Evolutionary conservation across 495 filamentous ascomycete genomes (phyloP).

Genomic region (Podospora pseudocomata): DNA sequence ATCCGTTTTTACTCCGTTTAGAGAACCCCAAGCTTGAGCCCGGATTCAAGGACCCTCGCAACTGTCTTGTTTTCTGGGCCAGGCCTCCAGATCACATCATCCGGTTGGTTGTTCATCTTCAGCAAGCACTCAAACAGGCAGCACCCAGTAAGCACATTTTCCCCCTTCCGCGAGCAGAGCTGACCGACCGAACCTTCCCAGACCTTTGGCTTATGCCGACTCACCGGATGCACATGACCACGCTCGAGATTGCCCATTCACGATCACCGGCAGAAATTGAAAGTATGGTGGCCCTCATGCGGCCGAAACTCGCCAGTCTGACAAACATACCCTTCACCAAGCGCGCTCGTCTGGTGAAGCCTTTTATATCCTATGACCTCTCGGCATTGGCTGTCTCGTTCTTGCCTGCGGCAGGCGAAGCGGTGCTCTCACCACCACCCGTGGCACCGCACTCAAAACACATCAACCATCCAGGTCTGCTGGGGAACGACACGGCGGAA

Average conservation of each 20-base stretch:
- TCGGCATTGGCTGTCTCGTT: slow-evolving; percentile 83
- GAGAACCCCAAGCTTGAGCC: slow-evolving; percentile 57
- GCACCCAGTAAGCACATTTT: slow-evolving; percentile 57
- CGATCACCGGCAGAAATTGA: slow-evolving; percentile 59
- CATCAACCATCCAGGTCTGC: slow-evolving; percentile 17
- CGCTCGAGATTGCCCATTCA: slow-evolving; percentile 75
- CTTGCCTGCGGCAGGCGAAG: slow-evolving; percentile 66
- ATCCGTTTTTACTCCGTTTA: slow-evolving; percentile 69
- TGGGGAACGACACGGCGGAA: slow-evolving; percentile 11
- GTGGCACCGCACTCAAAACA: slow-evolving; percentile 25
- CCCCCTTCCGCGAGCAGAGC: neutral
- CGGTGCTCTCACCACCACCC: slow-evolving; percentile 36
- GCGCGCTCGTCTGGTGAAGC: slow-evolving; percentile 71
- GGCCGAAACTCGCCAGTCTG: slow-evolving; percentile 46
- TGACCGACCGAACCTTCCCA: slow-evolving; percentile 29
- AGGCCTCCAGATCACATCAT: slow-evolving; percentile 69
- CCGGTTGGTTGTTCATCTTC: slow-evolving; percentile 62
- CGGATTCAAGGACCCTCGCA: slow-evolving; percentile 63
- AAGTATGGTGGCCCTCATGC: slow-evolving; percentile 52
- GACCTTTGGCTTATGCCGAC: slow-evolving; percentile 82
- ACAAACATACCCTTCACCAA: slow-evolving; percentile 59
- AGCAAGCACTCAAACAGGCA: slow-evolving; percentile 57
- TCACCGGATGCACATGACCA: slow-evolving; percentile 76
- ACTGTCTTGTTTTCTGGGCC: slow-evolving; percentile 86
- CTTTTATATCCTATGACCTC: slow-evolving; percentile 77